Conservation (phyloP, 768 basidiomycete species). For the Gloeostereum incarnatum region DNA sequence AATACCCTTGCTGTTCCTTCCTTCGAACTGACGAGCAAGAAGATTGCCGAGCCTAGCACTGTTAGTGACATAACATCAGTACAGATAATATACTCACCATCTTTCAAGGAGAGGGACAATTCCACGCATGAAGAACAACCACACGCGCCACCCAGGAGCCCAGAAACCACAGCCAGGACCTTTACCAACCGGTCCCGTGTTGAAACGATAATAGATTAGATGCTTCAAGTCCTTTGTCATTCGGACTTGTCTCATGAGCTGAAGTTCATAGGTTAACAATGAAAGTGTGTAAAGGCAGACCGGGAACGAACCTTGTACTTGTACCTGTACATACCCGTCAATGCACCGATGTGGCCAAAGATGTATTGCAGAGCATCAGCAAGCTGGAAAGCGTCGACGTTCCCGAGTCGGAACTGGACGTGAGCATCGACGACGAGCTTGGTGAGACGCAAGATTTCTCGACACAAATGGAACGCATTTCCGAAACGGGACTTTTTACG, state of each 20-base stretch:
- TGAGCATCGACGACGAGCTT: constrained; percentile 99
- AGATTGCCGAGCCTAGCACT: constrained; percentile 75
- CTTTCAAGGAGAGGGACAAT: constrained; percentile 96
- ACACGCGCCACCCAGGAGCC: constrained; percentile 99
- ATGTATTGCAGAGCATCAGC: constrained; percentile 98
- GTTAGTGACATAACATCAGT: not conserved
- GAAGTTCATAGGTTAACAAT: constrained; percentile 1
- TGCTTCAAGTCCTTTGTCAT: constrained; percentile 99
- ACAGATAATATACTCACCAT: constrained; percentile 45
- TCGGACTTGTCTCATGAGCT: constrained; percentile 98
- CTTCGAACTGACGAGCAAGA: constrained; percentile 97
- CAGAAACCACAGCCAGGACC: constrained; percentile 99
- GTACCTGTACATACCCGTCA: constrained; percentile 99
- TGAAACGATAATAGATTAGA: constrained; percentile 97
- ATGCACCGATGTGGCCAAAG: constrained; percentile 92
- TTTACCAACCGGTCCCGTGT: constrained; percentile 98
- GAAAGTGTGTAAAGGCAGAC: not conserved
- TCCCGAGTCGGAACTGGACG: constrained; percentile 96
- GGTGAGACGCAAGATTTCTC: constrained; percentile 94
- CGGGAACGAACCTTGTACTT: constrained; percentile 79
- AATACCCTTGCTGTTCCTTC: constrained; percentile 91
- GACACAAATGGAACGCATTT: constrained; percentile 97
- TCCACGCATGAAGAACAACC: constrained; percentile 99
- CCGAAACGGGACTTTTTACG: constrained; percentile 99
- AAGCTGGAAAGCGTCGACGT: constrained; percentile 98